A percentile compares a stretch with the other conserved stretches of the same genome.
These are phyloP conservation scores for Schoenoplectus triqueter DNA, from an alignment of 202 grass and related monocot genomes.

Conservation along the genomic window DNA sequence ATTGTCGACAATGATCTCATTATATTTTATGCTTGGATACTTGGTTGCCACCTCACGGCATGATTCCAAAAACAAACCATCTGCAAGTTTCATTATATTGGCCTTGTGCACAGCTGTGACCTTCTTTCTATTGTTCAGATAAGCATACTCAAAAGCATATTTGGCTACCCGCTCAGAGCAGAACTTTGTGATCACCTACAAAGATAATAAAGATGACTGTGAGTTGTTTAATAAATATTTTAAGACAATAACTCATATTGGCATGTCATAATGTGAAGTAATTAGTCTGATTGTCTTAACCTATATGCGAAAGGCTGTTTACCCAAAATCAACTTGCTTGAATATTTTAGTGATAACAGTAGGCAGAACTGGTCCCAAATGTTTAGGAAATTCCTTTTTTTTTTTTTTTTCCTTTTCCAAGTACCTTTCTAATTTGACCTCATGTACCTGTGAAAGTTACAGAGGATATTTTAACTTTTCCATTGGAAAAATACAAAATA, in stretches of 20 bases:
- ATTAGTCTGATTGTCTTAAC: not conserved
- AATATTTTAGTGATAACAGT: not conserved
- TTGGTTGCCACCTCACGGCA: conserved; percentile 82
- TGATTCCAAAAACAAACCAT: conserved; percentile 89
- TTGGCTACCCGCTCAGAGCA: conserved; percentile 81
- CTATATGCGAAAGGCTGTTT: not conserved
- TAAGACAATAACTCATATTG: not conserved
- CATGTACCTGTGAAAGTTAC: conserved; percentile 5
- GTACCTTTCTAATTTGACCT: not conserved
- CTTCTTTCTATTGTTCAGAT: conserved; percentile 92
- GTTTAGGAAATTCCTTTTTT: not conserved
- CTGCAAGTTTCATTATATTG: conserved; percentile 93
- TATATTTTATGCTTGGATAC: conserved; percentile 79
- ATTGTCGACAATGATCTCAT: conserved; percentile 91
- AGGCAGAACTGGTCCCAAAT: not conserved
- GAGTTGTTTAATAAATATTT: conserved; percentile 12
- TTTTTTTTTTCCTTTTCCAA: not conserved
- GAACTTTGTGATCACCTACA: conserved; percentile 93
- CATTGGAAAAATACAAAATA: not conserved
- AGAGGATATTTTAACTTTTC: not conserved
- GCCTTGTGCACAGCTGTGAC: conserved; percentile 91
- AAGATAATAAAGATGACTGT: conserved; percentile 39
- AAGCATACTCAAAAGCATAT: conserved; percentile 87
- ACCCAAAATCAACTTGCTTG: not conserved
- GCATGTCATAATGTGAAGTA: not conserved